Base-by-base conservation (phyloP, 768 basidiomycete genomes). In the Termitomyces sp. region DNA sequence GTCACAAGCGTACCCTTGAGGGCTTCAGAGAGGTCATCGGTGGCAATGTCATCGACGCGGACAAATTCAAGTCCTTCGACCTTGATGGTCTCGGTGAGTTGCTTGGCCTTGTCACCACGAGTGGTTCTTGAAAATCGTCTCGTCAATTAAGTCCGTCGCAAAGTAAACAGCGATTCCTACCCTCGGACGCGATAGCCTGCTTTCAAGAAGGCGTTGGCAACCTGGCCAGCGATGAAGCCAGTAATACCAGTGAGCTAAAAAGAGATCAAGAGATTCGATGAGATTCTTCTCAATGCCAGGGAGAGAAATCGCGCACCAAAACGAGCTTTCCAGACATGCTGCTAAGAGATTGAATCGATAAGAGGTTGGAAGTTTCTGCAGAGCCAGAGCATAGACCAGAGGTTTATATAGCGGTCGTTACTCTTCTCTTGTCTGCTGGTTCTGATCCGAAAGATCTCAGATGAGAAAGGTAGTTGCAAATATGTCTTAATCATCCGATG, bases 151-250 rank as follows among this genome's bases (percentile, higher is more conserved):
- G 12, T 12, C 9, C 1, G 18, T 18, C n/a, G 7, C 22, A 36
- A 11, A 24, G 33, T 28, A 45, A 7, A 32, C 16, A 38, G 44
- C 18, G 15, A 55, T 3, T 48, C 75, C 45, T 40, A 78, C 77
- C 76, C 76, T 65, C 78, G 71, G 35, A 80, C 78, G n/a, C 71
- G 69, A 63, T 77, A 78, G 15, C 78, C 78, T 24, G 62, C 70
- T 35, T 69, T 67, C 20, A 79, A 59, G 32, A 76, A 66, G 36
- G 69, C 62, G 36, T 72, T 65, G 48, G 73, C 76, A 8, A 78
- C 71, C 52, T 79, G 76, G 9, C 76, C 72, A 57, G 74, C 78
- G 39, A 79, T 70, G 67, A 76, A 79, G 40, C 78, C 78, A 54
- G 75, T 72, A 18, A 72, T 66, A 42, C 78, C 78, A 61, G 78